Evolutionary conservation across 306 rosid genomes (phyloP), one percentile per base, ranked within the genome.

Genomic region (Argentina anserina): DNA sequence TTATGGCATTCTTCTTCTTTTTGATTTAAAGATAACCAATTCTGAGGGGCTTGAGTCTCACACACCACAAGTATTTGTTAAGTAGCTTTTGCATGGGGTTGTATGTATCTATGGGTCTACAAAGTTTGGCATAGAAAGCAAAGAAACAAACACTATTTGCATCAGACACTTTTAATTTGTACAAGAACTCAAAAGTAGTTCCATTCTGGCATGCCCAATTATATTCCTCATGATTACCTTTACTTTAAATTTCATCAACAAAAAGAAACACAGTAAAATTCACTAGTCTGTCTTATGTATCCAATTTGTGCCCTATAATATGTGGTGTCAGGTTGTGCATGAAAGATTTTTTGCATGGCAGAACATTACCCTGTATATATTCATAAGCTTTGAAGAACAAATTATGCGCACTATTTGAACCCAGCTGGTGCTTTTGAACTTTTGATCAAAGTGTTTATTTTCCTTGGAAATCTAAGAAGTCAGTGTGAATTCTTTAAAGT

Each of bases 61-160:
- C 65, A 31, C 8, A 14, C 40, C 15, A 7, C 15, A 61, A 31
- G 36, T 29, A 70, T 11, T 36, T 52, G 50, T 15, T 37, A 3
- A 39, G 28, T 55, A 20, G 29, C 11, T 25, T 23, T 56, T 25
- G 66, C 55, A 40, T 56, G 66, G 42, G 75, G 14, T 56, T 40
- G 42, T 25, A 17, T 40, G 56, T 21, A 11, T 9, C 46, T 50
- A 0, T 49, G 45, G 75, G 50, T 55, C 53, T 40, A 28, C 3
- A 71, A 71, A 56, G 67, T 67, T 40, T 21, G 25, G 20, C 75
- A 52, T 56, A 55, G 8, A 29, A 26, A 1, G 50, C 45, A 71
- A 40, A 71, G 75, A 71, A 56, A 15, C 62, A 36, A 31, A 71
- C 75, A 58, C 75, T 58, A 20, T 58, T 58, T 58, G 25, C 41